These are phyloP conservation scores for Tagetes erecta DNA, from an alignment of 129 eudicot genomes.

Conservation along the genomic window DNA sequence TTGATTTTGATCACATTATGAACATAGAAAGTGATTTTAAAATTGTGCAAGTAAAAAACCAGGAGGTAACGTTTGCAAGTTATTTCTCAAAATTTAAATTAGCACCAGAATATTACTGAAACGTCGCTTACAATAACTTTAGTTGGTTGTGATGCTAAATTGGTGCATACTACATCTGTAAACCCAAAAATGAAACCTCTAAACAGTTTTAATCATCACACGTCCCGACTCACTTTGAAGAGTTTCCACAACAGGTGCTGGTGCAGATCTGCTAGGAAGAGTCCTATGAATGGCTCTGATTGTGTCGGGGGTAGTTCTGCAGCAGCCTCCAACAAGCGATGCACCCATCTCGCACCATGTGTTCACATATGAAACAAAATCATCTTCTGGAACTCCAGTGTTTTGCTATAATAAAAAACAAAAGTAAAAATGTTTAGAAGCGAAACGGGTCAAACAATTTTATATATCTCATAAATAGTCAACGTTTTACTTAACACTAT, in stretches of 20 bases:
- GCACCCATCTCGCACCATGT: constrained; percentile 91
- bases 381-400: constrained; percentile 76
- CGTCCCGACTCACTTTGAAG: constrained; percentile 27
- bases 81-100: not conserved
- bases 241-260: constrained; percentile 22
- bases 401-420: constrained; percentile 51
- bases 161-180: not conserved
- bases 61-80: no score
- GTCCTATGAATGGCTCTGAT: constrained; percentile 55
- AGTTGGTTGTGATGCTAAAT: constrained; percentile 1
- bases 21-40: no score
- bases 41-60: no score
- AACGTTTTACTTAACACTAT: not conserved
- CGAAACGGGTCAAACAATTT: not conserved
- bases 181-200: constrained; percentile 11
- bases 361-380: constrained; percentile 78
- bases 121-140: constrained; percentile 7
- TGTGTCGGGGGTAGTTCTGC: constrained; percentile 89
- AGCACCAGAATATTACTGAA: constrained; percentile 1
- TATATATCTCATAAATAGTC: not conserved
- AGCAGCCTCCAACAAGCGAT: constrained; percentile 75
- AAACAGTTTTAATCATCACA: constrained; percentile 28
- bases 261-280: constrained; percentile 40
- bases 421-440: not conserved
- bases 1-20: no score